phyloP scores from a whole-genome alignment of 805 yeast species.

The Kodamaea lidongshanica region DNA sequence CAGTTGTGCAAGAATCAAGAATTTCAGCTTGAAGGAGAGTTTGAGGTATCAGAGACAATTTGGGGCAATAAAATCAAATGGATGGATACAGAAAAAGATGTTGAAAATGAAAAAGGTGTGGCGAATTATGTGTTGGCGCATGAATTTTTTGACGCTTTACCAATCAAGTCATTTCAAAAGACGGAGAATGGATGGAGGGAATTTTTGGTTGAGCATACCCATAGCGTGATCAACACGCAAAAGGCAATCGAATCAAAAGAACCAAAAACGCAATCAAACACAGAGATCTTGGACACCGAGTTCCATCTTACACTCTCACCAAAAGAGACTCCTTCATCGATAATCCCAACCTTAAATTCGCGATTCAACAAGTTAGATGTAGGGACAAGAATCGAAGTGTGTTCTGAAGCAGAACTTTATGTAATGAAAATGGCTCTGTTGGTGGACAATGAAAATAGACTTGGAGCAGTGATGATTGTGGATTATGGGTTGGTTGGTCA shows the following conservation, averaged over 20 bases:
- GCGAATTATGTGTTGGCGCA: constrained; percentile 72
- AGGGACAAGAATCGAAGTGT: constrained; percentile 61
- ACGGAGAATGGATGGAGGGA: constrained; percentile 76
- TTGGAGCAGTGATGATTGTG: constrained; percentile 65
- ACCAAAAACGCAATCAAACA: constrained; percentile 8
- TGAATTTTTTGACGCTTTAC: constrained; percentile 84
- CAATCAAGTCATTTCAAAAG: constrained; percentile 61
- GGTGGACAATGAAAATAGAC: constrained; percentile 29
- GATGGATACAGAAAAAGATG: constrained; percentile 54
- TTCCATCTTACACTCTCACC: constrained; percentile 57
- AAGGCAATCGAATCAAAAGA: constrained; percentile 16
- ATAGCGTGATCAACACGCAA: constrained; percentile 32
- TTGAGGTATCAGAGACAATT: constrained; percentile 33
- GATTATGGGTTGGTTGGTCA: constrained; percentile 67
- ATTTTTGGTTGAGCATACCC: constrained; percentile 54
- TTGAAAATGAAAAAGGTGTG: constrained; percentile 15
- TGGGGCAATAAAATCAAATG: constrained; percentile 54
- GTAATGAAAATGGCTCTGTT: constrained; percentile 47
- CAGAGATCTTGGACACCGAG: constrained; percentile 21
- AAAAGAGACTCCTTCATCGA: constrained; percentile 55
- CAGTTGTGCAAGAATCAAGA: constrained; percentile 37
- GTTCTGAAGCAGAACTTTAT: constrained; percentile 64
- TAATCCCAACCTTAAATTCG: constrained; percentile 44
- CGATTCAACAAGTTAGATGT: constrained; percentile 50
- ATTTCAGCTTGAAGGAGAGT: constrained; percentile 25